Conservation (phyloP, 2,329 filamentous ascomycete species). For the Fusarium nelsonii region DNA sequence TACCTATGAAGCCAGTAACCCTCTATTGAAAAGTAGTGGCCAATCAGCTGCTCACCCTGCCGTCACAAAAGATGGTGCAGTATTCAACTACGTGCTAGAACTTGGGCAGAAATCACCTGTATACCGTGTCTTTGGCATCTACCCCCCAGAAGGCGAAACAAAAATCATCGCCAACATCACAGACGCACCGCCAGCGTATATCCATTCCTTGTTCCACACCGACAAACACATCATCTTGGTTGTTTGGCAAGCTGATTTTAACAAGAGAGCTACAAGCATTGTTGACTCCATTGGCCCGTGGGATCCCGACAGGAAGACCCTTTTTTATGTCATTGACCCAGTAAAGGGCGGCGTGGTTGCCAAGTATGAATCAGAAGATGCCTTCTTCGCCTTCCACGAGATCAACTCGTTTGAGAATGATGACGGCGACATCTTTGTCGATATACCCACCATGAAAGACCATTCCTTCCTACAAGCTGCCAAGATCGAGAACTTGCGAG, state of each 20-base stretch:
- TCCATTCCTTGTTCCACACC: slow-evolving; percentile 18
- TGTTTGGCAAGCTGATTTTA: slow-evolving; percentile 25
- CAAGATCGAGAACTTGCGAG: slow-evolving; percentile 17
- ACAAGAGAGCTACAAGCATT: slow-evolving; percentile 3
- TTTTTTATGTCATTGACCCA: slow-evolving; percentile 20
- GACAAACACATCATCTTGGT: slow-evolving; percentile 18
- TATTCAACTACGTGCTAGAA: slow-evolving; percentile 26
- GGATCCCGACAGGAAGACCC: slow-evolving; percentile 6
- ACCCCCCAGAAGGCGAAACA: slow-evolving; percentile 2
- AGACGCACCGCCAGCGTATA: slow-evolving; percentile 18
- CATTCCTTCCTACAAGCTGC: not conserved
- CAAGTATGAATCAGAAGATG: slow-evolving; percentile 15
- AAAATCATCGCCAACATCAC: slow-evolving; percentile 26
- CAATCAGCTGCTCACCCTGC: slow-evolving; percentile 16
- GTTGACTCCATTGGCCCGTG: slow-evolving; percentile 11
- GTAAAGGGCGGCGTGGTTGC: slow-evolving; percentile 7
- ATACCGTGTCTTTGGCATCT: slow-evolving; percentile 19
- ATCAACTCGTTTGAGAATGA: slow-evolving; percentile 23
- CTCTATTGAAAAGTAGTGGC: slow-evolving; percentile 6
- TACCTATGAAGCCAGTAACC: slow-evolving; percentile 17
- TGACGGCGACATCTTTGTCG: slow-evolving; percentile 15
- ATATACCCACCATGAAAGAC: slow-evolving; percentile 8
- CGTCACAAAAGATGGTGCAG: not conserved
- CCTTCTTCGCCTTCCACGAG: slow-evolving; percentile 21
- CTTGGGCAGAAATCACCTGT: slow-evolving; percentile 2